Conservation (phyloP, 345 rosid species). For the Nasturtium officinale region DNA sequence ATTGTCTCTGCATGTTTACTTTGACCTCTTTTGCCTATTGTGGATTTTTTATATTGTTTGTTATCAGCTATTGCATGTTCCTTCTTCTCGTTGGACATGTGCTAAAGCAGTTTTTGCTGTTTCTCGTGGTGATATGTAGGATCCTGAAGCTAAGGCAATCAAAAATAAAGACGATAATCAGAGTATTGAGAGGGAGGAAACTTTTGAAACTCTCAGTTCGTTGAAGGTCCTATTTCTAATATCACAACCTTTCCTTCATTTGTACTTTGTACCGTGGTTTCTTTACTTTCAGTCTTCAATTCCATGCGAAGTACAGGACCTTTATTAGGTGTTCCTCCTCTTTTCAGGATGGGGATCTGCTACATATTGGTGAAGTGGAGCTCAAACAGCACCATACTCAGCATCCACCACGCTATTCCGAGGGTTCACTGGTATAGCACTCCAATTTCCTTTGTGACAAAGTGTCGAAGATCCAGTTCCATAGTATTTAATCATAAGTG, state of each 20-base stretch:
- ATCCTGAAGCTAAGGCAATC: constrained; percentile 62
- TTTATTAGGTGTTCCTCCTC: constrained; percentile 13
- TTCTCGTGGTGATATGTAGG: constrained; percentile 51
- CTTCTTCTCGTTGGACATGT: constrained; percentile 19
- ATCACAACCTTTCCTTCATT: not conserved
- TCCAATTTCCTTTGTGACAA: constrained; percentile 25
- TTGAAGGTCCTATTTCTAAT: constrained; percentile 57
- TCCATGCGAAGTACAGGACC: not conserved
- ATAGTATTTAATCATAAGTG: not conserved
- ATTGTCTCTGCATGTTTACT: constrained; percentile 13
- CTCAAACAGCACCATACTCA: constrained; percentile 79
- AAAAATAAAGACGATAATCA: constrained; percentile 54
- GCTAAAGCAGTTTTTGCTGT: constrained; percentile 22
- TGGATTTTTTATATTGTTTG: constrained; percentile 12
- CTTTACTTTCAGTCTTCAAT: constrained; percentile 12
- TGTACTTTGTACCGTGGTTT: constrained; percentile 7
- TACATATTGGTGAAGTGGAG: constrained; percentile 56
- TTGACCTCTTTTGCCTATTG: constrained; percentile 18
- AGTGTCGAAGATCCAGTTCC: constrained; percentile 20
- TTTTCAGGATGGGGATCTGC: constrained; percentile 65
- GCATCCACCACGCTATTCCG: constrained; percentile 85
- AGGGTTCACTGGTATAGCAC: constrained; percentile 79
- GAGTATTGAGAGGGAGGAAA: constrained; percentile 47
- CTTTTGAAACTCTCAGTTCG: constrained; percentile 59
- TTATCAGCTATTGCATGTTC: not conserved